Conservation (phyloP, 2,329 filamentous ascomycete species). For the Xylariaceae sp. region DNA sequence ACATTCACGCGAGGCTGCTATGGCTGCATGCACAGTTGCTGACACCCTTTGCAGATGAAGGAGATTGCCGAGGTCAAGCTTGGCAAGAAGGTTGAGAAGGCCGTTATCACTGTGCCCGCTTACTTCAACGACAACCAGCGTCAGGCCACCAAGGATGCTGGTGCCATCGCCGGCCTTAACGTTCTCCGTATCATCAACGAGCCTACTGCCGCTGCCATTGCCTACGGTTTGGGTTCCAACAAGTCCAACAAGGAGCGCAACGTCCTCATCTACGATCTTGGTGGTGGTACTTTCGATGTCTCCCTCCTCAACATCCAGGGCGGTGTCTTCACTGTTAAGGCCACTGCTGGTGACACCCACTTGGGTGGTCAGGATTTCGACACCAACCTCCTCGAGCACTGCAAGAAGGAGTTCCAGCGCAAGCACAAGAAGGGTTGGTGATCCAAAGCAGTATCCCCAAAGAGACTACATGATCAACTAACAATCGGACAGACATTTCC, state of each 20-base stretch:
- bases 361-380: slow-evolving; percentile 96
- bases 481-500: slow-evolving; percentile 43
- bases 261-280: slow-evolving; percentile 98
- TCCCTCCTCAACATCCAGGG: slow-evolving; percentile 98
- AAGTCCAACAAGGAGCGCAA: slow-evolving; percentile 98
- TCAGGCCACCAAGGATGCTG: slow-evolving; percentile 98
- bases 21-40: slow-evolving; percentile 9
- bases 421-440: slow-evolving; percentile 62
- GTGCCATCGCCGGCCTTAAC: slow-evolving; percentile 94
- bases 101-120: slow-evolving; percentile 95
- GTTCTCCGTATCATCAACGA: slow-evolving; percentile 99
- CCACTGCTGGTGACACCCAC: slow-evolving; percentile 95
- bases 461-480: not conserved
- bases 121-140: slow-evolving; percentile 99
- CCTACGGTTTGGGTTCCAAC: slow-evolving; percentile 92
- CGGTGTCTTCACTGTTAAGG: slow-evolving; percentile 98
- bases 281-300: slow-evolving; percentile 99
- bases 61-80: slow-evolving; percentile 98
- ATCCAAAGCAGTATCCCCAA: not conserved
- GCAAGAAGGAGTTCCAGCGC: slow-evolving; percentile 87
- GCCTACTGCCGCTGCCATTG: slow-evolving; percentile 95
- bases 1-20: not conserved
- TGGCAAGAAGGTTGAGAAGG: slow-evolving; percentile 98
- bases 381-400: slow-evolving; percentile 90
- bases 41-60: slow-evolving; percentile 69